Evolutionary conservation across 495 filamentous ascomycete species (phyloP).

Genomic region (Bacidia gigantensis): DNA sequence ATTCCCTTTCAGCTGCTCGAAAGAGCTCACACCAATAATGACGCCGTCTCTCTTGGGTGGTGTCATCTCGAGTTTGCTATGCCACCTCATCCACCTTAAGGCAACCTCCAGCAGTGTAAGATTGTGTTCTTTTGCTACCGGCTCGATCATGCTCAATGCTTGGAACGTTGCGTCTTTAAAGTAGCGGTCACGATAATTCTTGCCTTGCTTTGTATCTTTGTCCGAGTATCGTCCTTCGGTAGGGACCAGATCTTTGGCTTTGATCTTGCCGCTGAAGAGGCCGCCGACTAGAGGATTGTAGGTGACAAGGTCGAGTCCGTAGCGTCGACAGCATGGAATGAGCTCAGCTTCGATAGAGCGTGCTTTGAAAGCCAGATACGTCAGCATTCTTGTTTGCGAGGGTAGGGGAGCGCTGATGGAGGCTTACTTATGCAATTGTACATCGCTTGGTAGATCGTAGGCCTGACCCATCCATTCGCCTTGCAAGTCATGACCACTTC

Average conservation of each 20-base stretch:
- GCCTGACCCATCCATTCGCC: conserved; percentile 59
- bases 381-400: conserved; percentile 5
- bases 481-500: conserved; percentile 76
- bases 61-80: conserved; percentile 58
- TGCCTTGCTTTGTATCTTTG: conserved; percentile 31
- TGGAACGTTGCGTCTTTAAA: conserved; percentile 68
- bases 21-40: conserved; percentile 64
- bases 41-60: conserved; percentile 59
- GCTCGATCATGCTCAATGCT: conserved; percentile 60
- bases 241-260: conserved; percentile 47
- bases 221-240: conserved; percentile 57
- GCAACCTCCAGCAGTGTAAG: conserved; percentile 70
- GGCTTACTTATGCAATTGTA: conserved; percentile 51
- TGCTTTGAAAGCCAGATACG: conserved; percentile 26
- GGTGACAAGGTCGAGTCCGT: conserved; percentile 76
- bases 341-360: conserved; percentile 72
- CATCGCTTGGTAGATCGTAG: conserved; percentile 53
- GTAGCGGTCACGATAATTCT: conserved; percentile 62
- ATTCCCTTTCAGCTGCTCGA: conserved; percentile 62
- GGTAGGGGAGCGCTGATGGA: not conserved
- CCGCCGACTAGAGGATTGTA: conserved; percentile 86
- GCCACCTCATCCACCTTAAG: conserved; percentile 67
- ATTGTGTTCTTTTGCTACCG: conserved; percentile 56
- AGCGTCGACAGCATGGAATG: conserved; percentile 65
- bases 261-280: conserved; percentile 75